These are phyloP conservation scores for Lactarius indigo DNA, from an alignment of 768 basidiomycete species.

Conservation along the genomic window DNA sequence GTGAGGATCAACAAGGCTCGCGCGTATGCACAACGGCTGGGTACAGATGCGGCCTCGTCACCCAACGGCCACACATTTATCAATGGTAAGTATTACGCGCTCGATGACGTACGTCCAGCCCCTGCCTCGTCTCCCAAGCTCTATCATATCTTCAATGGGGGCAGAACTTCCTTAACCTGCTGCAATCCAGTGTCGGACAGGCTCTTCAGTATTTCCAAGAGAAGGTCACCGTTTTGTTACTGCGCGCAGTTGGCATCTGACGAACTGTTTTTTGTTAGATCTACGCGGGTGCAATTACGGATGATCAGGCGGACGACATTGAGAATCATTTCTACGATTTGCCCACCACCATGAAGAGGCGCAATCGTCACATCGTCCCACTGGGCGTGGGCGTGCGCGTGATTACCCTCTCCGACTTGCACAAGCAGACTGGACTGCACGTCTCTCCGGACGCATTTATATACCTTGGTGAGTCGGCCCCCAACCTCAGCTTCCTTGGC, in stretches of 20 bases:
- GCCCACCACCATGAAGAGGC: slow-evolving; percentile 59
- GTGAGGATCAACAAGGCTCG: slow-evolving; percentile 28
- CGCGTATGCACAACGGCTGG: slow-evolving; percentile 35
- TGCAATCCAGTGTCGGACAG: slow-evolving; percentile 55
- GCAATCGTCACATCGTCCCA: slow-evolving; percentile 75
- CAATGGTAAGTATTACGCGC: slow-evolving; percentile 39
- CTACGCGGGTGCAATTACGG: slow-evolving; percentile 53
- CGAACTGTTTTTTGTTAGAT: slow-evolving; percentile 35
- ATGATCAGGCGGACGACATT: slow-evolving; percentile 48
- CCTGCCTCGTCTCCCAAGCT: not conserved
- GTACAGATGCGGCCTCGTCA: slow-evolving; percentile 27
- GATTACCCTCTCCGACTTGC: slow-evolving; percentile 53
- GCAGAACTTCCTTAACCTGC: slow-evolving; percentile 60
- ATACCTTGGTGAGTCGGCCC: slow-evolving; percentile 51
- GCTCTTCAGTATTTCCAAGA: slow-evolving; percentile 76
- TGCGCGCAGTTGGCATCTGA: slow-evolving; percentile 1
- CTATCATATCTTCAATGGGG: not conserved
- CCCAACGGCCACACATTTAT: slow-evolving; percentile 41
- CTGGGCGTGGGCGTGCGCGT: slow-evolving; percentile 47
- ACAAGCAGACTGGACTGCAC: slow-evolving; percentile 44
- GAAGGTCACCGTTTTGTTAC: slow-evolving; percentile 37
- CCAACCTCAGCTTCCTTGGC: not conserved
- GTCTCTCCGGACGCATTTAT: slow-evolving; percentile 49
- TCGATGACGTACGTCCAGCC: slow-evolving; percentile 14
- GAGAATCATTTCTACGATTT: slow-evolving; percentile 87